phyloP scores from a whole-genome alignment of 140 eudicot species.

The Oenanthe javanica region DNA sequence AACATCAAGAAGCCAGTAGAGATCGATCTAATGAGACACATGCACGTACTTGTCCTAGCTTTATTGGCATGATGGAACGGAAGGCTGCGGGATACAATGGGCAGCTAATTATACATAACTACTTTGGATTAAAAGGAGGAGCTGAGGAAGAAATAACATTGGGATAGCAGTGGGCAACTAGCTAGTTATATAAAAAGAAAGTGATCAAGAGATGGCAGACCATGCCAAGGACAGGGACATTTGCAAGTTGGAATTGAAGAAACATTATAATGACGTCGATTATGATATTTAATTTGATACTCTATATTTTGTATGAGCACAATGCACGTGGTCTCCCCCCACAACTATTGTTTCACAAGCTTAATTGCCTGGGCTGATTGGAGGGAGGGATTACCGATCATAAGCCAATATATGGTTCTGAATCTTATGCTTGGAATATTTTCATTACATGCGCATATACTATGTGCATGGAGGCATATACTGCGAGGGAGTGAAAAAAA shows the following conservation, averaged over 20 bases:
- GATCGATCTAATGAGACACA: too few relatives aligned
- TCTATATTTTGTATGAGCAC: background rate
- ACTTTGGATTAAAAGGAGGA: background rate
- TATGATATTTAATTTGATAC: background rate
- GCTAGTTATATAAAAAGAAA: background rate
- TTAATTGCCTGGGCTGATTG: background rate
- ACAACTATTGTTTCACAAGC: background rate
- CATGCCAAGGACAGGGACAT: conserved; percentile 15
- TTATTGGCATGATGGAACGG: background rate
- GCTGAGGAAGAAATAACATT: too few relatives aligned
- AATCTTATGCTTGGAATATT: too few relatives aligned
- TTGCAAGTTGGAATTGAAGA: conserved; percentile 22
- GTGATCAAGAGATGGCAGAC: background rate
- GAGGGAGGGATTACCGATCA: background rate
- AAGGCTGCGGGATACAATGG: background rate
- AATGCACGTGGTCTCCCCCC: background rate
- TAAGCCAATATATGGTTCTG: background rate
- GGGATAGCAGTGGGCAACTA: background rate
- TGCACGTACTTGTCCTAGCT: conserved; percentile 12
- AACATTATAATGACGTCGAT: conserved; percentile 7
- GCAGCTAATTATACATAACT: too few relatives aligned
- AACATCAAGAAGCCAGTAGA: background rate
- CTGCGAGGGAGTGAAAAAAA: too few relatives aligned
- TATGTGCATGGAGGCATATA: too few relatives aligned
- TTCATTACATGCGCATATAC: too few relatives aligned